Evolutionary conservation across 163 green algal genomes (phyloP).

Genomic region (Chloromonas sp.): DNA sequence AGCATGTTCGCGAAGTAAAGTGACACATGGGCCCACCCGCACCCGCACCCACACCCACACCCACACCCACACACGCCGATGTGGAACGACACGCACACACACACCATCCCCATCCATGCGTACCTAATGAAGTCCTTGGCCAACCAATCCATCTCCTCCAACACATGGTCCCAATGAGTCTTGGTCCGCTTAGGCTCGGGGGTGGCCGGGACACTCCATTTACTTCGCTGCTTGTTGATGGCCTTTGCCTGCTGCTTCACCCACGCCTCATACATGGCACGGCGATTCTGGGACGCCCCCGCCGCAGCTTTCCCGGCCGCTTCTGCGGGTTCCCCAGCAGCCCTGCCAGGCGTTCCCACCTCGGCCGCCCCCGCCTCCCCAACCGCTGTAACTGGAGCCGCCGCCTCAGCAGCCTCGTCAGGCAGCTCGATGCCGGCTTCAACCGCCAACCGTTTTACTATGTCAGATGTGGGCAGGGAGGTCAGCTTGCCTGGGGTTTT

Average conservation of each 20-base stretch:
- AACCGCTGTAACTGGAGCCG: too few species aligned
- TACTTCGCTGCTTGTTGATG: neutral
- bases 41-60: too few species aligned
- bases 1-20: neutral
- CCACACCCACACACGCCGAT: too few species aligned
- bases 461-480: too few species aligned
- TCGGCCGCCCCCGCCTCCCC: too few species aligned
- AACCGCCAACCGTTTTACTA: too few species aligned
- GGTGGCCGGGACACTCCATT: neutral
- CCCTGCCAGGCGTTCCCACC: too few species aligned
- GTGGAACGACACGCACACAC: neutral
- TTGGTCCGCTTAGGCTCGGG: slow-evolving; percentile 50
- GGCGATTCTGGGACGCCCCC: neutral
- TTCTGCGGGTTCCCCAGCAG: neutral
- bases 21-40: neutral
- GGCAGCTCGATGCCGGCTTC: too few species aligned
- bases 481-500: too few species aligned
- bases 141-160: slow-evolving; percentile 93
- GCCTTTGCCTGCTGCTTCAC: neutral
- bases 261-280: neutral
- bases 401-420: too few species aligned
- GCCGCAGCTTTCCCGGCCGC: too few species aligned
- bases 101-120: neutral
- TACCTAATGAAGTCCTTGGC: slow-evolving; percentile 73
- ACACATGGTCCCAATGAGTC: slow-evolving; percentile 86